Base-by-base conservation (phyloP, 1,284 basidiomycete species). In the Boletus smithii region DNA sequence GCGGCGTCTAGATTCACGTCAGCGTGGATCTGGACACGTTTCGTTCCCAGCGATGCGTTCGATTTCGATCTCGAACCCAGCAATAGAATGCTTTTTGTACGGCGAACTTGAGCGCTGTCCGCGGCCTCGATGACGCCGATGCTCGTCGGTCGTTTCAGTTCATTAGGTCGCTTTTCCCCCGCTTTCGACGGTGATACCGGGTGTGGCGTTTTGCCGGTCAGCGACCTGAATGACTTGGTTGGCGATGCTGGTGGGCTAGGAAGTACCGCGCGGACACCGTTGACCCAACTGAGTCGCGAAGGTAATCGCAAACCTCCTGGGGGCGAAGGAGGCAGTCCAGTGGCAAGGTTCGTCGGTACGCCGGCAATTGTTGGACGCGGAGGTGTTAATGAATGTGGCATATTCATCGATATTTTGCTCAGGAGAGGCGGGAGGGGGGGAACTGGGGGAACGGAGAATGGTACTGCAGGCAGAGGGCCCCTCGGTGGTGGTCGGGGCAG, bases 211-310 rank as follows among this genome's bases (percentile, higher is more conserved):
- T 47, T 62, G n/a, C 44, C 36, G 14, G 44, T 3, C 5, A 58
- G 20, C 2, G 49, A 44, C 23, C 45, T 62, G 24, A 43, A 7
- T 2, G 47, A 30, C 22, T 47, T 63, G 0, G 57, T 60, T 0
- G 62, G 62, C 8, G 62, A 67, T 22, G 63, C 63, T 1, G 62
- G 62, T 2, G 62, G 62, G 35, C 66, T 68, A 3, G 62, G 63
- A 17, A 68, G 51, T n/a, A 50, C 63, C 5, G 51, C 53, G 24
- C 61, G 59, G 5, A 64, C 57, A 13, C 50, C 36, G 26, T 48
- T 67, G 39, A 65, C 49, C 61, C 63, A 66, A 18, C 63, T 65
- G 34, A 65, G 55, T 37, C 63, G 55, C 13, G 65, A 68, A 8
- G 63, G 63, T 37, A 65, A 44, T 31, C 66, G 61, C 13, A 65